phyloP scores from a whole-genome alignment of 1,284 basidiomycete species.

The Trametes hirsuta region DNA sequence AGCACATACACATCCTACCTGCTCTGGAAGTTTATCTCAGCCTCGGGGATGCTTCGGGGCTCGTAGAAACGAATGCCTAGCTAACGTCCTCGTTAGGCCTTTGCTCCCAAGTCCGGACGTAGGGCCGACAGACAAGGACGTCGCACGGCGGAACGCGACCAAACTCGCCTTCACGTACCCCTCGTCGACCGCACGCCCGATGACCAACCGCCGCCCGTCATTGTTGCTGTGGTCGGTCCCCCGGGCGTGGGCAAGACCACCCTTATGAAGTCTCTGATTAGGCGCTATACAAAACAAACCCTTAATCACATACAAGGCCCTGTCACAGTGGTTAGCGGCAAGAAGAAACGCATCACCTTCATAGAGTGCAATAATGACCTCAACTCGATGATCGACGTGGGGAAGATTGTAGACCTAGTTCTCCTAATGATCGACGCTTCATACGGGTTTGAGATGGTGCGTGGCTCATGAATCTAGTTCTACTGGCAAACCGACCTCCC shows the following conservation, averaged over 20 bases:
- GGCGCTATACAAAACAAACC: constrained; percentile 94
- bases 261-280: constrained; percentile 89
- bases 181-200: constrained; percentile 94
- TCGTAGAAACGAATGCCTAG: neutral
- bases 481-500: neutral
- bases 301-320: constrained; percentile 91
- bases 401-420: constrained; percentile 95
- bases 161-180: constrained; percentile 95
- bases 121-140: constrained; percentile 88
- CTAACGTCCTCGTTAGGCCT: constrained; percentile 62
- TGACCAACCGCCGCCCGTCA: constrained; percentile 90
- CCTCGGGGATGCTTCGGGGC: no score
- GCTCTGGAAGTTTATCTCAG: no score
- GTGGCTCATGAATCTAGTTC: constrained; percentile 24
- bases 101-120: constrained; percentile 90
- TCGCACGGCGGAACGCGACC: constrained; percentile 91
- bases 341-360: constrained; percentile 92
- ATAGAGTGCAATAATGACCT: constrained; percentile 98
- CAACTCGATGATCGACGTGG: constrained; percentile 98
- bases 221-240: constrained; percentile 97
- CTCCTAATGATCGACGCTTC: constrained; percentile 98
- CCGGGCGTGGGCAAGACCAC: constrained; percentile 98
- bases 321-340: constrained; percentile 93
- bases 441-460: constrained; percentile 98
- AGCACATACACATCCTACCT: no score